A percentile compares a stretch with the other conserved stretches of the same genome.
phyloP scores from a whole-genome alignment of 208 protist species.

The Kentomonas sorsogonicus region DNA sequence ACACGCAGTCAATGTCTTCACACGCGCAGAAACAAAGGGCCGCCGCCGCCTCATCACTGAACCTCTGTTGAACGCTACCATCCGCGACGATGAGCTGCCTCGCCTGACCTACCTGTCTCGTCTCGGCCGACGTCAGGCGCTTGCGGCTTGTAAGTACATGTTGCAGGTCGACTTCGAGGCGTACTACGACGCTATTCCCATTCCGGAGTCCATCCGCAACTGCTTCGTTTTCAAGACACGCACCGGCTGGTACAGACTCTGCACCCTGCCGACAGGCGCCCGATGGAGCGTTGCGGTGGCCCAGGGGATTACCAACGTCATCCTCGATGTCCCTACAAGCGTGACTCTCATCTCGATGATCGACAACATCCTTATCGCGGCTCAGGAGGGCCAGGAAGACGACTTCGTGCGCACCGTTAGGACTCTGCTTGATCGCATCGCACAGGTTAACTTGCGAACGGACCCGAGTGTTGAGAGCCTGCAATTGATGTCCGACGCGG shows the following conservation, averaged over 20 bases:
- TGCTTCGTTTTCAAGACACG: conserved; percentile 15
- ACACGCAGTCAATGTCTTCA: conserved; percentile 24
- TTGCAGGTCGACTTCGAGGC: conserved; percentile 33
- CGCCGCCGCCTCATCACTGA: conserved; percentile 28
- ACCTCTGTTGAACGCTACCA: conserved; percentile 24
- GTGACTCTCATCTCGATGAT: conserved; percentile 22
- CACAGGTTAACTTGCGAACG: conserved; percentile 17
- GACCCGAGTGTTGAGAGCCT: conserved; percentile 17
- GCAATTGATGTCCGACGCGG: conserved; percentile 8
- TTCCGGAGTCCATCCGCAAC: conserved; percentile 16
- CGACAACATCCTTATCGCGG: conserved; percentile 29
- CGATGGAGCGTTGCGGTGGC: conserved; percentile 21
- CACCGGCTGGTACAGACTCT: conserved; percentile 11
- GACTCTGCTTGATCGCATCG: conserved; percentile 12
- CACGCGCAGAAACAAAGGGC: conserved; percentile 26
- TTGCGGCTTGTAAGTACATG: conserved; percentile 14
- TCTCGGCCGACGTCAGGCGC: conserved; percentile 13
- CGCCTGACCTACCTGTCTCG: conserved; percentile 9
- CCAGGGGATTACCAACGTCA: conserved; percentile 19
- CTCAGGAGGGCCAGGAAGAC: conserved; percentile 18
- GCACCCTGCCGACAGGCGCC: conserved; percentile 22
- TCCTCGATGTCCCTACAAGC: conserved; percentile 14
- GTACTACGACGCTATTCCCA: conserved; percentile 27
- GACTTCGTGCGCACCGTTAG: conserved; percentile 16
- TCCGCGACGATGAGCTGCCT: conserved; percentile 23